These are phyloP conservation scores for Sordariomycetes sp. DNA, from an alignment of 2,329 filamentous ascomycete genomes.

Conservation along the genomic window DNA sequence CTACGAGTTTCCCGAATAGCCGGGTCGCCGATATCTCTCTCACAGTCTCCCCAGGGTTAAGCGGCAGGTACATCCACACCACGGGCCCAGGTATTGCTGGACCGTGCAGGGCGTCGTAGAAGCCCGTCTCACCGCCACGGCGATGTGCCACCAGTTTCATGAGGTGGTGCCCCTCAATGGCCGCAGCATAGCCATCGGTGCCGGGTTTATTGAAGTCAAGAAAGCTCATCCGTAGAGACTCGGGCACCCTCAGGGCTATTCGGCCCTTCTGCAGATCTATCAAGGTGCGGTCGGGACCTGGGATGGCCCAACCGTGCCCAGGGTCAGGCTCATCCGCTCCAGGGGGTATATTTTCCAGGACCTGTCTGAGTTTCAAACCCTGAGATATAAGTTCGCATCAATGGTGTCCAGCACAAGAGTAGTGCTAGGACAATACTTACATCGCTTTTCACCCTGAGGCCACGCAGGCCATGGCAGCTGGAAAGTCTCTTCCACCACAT, in stretches of 20 bases:
- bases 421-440: background rate
- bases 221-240: background rate
- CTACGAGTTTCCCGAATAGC: background rate
- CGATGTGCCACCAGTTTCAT: background rate
- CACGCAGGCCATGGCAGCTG: background rate
- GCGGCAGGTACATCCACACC: background rate
- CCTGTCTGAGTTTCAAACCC: background rate
- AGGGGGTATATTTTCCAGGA: background rate
- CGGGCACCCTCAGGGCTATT: background rate
- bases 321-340: background rate
- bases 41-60: background rate
- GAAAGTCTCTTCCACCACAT: background rate
- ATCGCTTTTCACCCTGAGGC: background rate
- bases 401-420: background rate
- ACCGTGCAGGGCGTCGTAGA: background rate
- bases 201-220: background rate
- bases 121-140: background rate
- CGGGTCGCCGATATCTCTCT: background rate
- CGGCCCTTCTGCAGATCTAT: background rate
- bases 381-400: background rate
- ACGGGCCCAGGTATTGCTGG: background rate
- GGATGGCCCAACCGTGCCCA: background rate
- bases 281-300: background rate
- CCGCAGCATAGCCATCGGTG: background rate
- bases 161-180: background rate